These are phyloP conservation scores for Xylariaceae sp. DNA, from an alignment of 2,329 filamentous ascomycete genomes.

Conservation along the genomic window DNA sequence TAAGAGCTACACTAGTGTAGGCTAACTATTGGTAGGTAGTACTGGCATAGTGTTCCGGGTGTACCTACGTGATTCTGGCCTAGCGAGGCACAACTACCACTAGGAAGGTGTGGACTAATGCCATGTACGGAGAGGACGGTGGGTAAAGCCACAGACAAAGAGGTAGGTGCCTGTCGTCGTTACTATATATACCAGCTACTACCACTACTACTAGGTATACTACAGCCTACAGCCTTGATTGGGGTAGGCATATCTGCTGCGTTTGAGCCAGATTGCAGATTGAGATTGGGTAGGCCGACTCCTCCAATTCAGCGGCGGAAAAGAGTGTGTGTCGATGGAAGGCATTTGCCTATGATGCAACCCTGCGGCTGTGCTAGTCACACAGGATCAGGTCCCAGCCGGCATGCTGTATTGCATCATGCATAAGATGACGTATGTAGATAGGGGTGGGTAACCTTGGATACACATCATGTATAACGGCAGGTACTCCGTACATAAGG, in stretches of 20 bases:
- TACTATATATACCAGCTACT: not conserved
- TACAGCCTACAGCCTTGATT: not conserved
- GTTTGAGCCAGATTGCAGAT: not conserved
- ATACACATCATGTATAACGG: not conserved
- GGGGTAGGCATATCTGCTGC: not conserved
- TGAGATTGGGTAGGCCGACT: not conserved
- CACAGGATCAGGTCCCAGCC: not conserved
- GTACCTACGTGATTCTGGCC: not conserved
- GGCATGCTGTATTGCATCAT: constrained; percentile 14
- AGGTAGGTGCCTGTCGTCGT: not conserved
- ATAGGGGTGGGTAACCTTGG: not conserved
- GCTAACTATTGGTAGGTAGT: not conserved
- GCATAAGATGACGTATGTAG: constrained; percentile 16
- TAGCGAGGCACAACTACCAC: not conserved
- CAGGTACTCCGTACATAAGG: not conserved
- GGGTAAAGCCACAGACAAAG: not conserved
- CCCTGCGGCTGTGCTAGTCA: not conserved
- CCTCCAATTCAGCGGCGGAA: not conserved
- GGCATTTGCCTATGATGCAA: not conserved
- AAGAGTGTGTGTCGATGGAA: not conserved
- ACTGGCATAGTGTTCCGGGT: not conserved
- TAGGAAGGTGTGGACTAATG: not conserved
- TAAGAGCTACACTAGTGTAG: not conserved
- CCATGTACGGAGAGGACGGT: not conserved
- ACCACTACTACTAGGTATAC: no score